Conservation (phyloP, 192 early-diverging fungal genomes). For the Umbelopsis sp. region DNA sequence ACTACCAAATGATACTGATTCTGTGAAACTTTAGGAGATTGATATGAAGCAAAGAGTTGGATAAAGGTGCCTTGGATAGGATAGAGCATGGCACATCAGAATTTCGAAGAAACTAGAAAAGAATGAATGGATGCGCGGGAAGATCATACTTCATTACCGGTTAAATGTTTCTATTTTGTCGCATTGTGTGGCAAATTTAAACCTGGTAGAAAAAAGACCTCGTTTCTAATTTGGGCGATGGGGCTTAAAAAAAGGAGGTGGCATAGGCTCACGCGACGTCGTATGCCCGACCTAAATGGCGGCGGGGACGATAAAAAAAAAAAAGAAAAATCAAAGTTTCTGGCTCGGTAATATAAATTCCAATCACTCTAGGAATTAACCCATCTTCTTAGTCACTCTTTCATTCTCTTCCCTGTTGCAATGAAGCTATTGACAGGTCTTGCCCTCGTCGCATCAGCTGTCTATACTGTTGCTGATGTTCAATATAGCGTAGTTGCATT, state of each 20-base stretch:
- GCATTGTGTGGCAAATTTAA: not conserved
- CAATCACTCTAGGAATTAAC: not conserved
- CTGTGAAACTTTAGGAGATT: too few relatives aligned
- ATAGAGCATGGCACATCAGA: too few relatives aligned
- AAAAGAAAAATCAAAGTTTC: too few relatives aligned
- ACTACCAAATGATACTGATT: too few relatives aligned
- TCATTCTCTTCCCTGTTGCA: not conserved
- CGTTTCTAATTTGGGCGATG: not conserved
- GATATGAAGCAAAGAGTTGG: too few relatives aligned
- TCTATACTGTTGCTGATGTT: slow-evolving; percentile 28
- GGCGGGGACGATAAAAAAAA: not conserved
- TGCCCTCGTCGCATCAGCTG: slow-evolving; percentile 16
- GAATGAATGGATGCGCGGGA: not conserved
- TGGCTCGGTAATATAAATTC: not conserved
- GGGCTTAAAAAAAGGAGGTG: not conserved
- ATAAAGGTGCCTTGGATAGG: too few relatives aligned
- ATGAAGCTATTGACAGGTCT: slow-evolving; percentile 26
- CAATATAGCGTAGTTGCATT: slow-evolving; percentile 39
- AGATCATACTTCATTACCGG: too few relatives aligned
- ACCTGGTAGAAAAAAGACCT: not conserved
- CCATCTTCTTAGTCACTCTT: not conserved
- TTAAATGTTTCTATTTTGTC: not conserved
- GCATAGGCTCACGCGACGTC: slow-evolving; percentile 1
- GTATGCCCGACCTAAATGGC: slow-evolving; percentile 9
- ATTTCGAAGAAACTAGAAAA: not conserved